Evolutionary conservation across 2,329 filamentous ascomycete genomes (phyloP).

Genomic region (Sporothrix schenckii): DNA sequence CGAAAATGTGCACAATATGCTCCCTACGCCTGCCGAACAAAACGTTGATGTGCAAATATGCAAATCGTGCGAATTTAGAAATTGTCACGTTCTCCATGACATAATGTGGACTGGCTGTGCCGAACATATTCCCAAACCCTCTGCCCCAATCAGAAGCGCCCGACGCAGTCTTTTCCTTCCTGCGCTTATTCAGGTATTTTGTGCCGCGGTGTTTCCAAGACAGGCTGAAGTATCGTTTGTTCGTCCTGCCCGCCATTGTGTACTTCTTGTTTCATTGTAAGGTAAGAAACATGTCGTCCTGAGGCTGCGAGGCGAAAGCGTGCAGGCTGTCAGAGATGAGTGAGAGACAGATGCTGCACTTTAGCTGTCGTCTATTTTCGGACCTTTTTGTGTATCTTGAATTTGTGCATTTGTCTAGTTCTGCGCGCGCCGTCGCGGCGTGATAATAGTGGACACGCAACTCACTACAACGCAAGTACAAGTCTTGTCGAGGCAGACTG

Average conservation of each 20-base stretch:
- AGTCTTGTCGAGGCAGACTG: background rate
- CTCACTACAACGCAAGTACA: background rate
- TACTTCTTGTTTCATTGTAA: background rate
- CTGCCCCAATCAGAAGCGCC: slow-evolving; percentile 9
- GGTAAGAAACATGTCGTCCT: background rate
- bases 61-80: background rate
- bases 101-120: slow-evolving; percentile 20
- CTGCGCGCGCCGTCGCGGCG: background rate
- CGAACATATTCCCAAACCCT: background rate
- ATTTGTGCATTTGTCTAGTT: too few species aligned
- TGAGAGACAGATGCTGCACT: background rate
- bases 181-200: slow-evolving; percentile 20
- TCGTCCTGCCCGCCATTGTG: background rate
- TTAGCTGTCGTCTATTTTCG: background rate
- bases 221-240: slow-evolving; percentile 14
- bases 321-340: slow-evolving; percentile 17
- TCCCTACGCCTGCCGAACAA: background rate
- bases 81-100: slow-evolving; percentile 7
- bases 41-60: background rate
- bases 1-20: background rate
- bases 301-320: too few species aligned
- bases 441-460: background rate
- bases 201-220: too few species aligned
- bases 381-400: background rate
- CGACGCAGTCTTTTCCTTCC: background rate